phyloP scores from a whole-genome alignment of 2,329 filamentous ascomycete species.

The Alternaria viburni region DNA sequence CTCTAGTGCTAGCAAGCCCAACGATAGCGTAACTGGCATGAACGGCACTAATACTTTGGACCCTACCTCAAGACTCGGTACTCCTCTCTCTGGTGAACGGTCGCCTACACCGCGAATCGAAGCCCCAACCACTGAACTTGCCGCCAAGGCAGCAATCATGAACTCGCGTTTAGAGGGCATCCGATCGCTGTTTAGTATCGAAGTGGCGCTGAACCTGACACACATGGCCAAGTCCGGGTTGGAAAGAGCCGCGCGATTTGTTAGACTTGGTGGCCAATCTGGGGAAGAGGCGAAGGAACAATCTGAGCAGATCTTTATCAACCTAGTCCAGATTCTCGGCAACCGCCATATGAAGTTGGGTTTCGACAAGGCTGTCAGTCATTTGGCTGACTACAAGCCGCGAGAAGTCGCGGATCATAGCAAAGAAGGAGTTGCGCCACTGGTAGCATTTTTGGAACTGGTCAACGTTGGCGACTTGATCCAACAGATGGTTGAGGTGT shows the following conservation, averaged over 20 bases:
- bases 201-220: constrained; percentile 87
- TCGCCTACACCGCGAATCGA: constrained; percentile 56
- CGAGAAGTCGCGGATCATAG: constrained; percentile 77
- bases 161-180: constrained; percentile 93
- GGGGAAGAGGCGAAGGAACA: constrained; percentile 86
- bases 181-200: constrained; percentile 92
- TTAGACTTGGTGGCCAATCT: constrained; percentile 77
- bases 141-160: constrained; percentile 98
- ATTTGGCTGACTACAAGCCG: constrained; percentile 90
- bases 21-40: constrained; percentile 24
- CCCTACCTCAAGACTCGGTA: constrained; percentile 33
- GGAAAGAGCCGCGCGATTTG: constrained; percentile 83
- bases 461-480: constrained; percentile 98
- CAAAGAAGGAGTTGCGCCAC: constrained; percentile 78
- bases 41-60: constrained; percentile 41
- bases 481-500: constrained; percentile 98
- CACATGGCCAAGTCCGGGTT: constrained; percentile 87
- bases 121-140: constrained; percentile 86
- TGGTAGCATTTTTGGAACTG: constrained; percentile 94
- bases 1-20: constrained; percentile 46
- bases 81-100: constrained; percentile 49
- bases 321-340: constrained; percentile 82
- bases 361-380: constrained; percentile 89
- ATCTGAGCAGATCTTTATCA: constrained; percentile 87
- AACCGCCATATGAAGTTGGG: constrained; percentile 88